Evolutionary conservation across 345 rosid species (phyloP).

Genomic region (Camelina neglecta): DNA sequence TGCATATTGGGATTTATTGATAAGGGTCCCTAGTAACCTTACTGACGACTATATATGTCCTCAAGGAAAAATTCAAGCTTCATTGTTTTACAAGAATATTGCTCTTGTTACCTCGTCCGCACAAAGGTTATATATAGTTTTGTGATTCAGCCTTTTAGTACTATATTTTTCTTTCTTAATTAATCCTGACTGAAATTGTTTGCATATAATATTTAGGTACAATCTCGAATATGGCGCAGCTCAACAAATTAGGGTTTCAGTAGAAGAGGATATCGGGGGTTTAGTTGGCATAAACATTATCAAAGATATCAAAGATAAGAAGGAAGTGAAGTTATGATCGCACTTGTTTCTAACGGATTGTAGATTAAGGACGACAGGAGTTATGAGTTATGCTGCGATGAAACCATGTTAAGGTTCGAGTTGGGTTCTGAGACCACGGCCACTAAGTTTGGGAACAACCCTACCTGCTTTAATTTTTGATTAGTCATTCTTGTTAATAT

Average conservation of each 20-base stretch:
- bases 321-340: background rate
- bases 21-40: background rate
- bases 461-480: slow-evolving; percentile 2
- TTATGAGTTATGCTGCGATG: background rate
- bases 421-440: no score
- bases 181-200: background rate
- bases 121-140: background rate
- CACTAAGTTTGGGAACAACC: background rate
- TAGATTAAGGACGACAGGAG: background rate
- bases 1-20: no score
- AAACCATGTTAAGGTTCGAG: no score
- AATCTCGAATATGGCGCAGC: background rate
- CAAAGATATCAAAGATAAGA: slow-evolving; percentile 9
- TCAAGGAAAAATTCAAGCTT: no score
- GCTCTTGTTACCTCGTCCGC: no score
- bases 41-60: no score
- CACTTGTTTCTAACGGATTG: slow-evolving; percentile 11
- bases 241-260: slow-evolving; percentile 11
- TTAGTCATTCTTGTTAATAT: background rate
- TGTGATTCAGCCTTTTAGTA: background rate
- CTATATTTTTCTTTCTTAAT: background rate
- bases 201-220: background rate
- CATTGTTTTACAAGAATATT: no score
- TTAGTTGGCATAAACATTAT: background rate
- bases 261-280: slow-evolving; percentile 8